Percentiles rank a stretch among this genome's conserved stretches.
Conservation (phyloP, 1,139 yeast genomes). For the Blastobotrys persicus region DNA sequence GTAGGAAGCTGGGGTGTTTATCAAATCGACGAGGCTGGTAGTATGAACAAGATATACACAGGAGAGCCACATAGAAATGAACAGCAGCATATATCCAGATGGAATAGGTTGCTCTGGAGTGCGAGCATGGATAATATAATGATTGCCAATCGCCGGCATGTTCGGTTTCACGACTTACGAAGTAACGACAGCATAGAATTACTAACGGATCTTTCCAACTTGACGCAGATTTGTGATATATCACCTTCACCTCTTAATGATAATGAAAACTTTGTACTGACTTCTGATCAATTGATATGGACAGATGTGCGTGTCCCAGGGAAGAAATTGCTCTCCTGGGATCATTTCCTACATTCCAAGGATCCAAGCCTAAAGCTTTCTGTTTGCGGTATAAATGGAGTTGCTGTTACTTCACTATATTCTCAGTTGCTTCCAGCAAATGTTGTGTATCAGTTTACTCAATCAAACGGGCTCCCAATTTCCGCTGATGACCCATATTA, state of each 20-base stretch:
- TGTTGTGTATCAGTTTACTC: constrained; percentile 46
- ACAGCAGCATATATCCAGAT: constrained; percentile 17
- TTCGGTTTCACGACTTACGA: constrained; percentile 22
- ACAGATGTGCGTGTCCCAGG: constrained; percentile 26
- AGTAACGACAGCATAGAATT: constrained; percentile 10
- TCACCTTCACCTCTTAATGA: constrained; percentile 17
- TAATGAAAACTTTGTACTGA: constrained; percentile 28
- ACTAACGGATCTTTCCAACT: constrained; percentile 6
- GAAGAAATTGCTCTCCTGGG: constrained; percentile 60
- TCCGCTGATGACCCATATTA: constrained; percentile 45
- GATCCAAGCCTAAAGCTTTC: constrained; percentile 57
- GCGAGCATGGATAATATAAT: constrained; percentile 18
- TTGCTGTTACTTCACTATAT: constrained; percentile 41
- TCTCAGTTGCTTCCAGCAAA: constrained; percentile 46
- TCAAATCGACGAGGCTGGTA: constrained; percentile 11
- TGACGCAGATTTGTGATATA: constrained; percentile 21
- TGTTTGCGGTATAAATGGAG: constrained; percentile 31
- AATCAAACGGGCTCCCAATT: constrained; percentile 41
- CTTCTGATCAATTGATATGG: constrained; percentile 30
- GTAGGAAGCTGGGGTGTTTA: constrained; percentile 23
- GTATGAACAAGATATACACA: constrained; percentile 3
- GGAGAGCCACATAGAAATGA: constrained; percentile 12
- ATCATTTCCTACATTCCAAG: constrained; percentile 54
- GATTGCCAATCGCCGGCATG: constrained; percentile 23
- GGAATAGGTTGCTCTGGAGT: constrained; percentile 25